Evolutionary conservation across 345 rosid species (phyloP).

Genomic region (Hibiscus syriacus): DNA sequence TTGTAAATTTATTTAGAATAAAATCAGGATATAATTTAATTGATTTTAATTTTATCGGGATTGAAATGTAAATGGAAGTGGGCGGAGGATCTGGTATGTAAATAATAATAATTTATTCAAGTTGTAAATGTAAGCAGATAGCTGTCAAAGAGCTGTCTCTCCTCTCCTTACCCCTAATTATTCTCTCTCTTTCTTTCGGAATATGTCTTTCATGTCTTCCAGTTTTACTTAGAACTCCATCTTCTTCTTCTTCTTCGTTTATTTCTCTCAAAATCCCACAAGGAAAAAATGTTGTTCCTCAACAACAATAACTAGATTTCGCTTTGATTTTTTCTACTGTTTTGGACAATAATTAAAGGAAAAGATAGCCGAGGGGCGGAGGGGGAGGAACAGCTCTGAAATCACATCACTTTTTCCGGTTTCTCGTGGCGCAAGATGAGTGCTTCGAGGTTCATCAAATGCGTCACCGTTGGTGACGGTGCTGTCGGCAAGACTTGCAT

Average conservation of each 20-base stretch:
- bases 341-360: background rate
- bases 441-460: constrained; percentile 66
- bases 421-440: constrained; percentile 29
- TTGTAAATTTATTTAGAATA: too few relatives aligned
- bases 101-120: background rate
- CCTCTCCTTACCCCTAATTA: background rate
- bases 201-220: background rate
- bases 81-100: too few relatives aligned
- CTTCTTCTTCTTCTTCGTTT: background rate
- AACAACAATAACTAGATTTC: background rate
- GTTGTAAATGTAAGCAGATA: background rate
- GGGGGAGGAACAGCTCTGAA: background rate
- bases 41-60: too few relatives aligned
- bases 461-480: constrained; percentile 77
- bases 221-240: background rate
- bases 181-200: background rate
- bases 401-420: background rate
- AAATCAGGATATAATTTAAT: too few relatives aligned
- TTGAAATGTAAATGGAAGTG: too few relatives aligned
- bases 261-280: background rate
- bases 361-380: background rate
- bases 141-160: constrained; percentile 7
- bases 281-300: background rate
- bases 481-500: constrained; percentile 81
- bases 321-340: background rate